These are phyloP conservation scores for Serpula lacrymans DNA, from an alignment of 768 basidiomycete genomes.

Conservation along the genomic window DNA sequence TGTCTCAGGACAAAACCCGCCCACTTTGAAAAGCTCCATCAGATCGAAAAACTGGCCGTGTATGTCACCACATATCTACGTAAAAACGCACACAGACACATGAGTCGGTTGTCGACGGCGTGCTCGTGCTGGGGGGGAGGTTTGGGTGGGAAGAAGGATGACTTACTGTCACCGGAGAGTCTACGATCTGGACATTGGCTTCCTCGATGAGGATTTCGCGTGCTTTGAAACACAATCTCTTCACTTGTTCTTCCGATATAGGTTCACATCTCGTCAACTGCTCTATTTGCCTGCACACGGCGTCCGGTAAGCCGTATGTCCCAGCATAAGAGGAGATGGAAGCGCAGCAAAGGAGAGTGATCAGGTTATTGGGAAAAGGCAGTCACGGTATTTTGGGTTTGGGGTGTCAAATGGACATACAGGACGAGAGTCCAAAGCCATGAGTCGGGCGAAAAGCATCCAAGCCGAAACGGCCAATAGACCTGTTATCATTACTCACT, in stretches of 20 bases:
- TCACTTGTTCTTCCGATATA: constrained; percentile 95
- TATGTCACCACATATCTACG: constrained; percentile 89
- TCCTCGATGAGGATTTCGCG: constrained; percentile 97
- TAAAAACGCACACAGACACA: not conserved
- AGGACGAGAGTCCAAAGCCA: not conserved
- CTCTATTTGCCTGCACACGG: constrained; percentile 75
- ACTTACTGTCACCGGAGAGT: constrained; percentile 91
- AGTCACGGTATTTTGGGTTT: too few relatives aligned
- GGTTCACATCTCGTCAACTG: constrained; percentile 92
- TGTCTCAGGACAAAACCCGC: constrained; percentile 88
- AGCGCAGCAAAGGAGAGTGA: not conserved
- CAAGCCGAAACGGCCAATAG: too few relatives aligned
- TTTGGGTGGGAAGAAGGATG: constrained; percentile 7
- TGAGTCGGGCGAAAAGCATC: too few relatives aligned
- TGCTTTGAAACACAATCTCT: constrained; percentile 91
- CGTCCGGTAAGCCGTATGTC: constrained; percentile 2
- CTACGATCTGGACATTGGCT: constrained; percentile 94
- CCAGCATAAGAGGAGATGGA: constrained; percentile 5
- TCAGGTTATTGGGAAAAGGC: too few relatives aligned
- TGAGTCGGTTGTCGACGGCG: not conserved
- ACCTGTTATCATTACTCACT: constrained; percentile 38
- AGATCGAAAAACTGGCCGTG: constrained; percentile 97
- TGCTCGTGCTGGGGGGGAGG: constrained; percentile 17
- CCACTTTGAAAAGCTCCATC: constrained; percentile 92
- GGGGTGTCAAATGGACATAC: too few relatives aligned